These are phyloP conservation scores for Sporisorium exsertum DNA, from an alignment of 1,284 basidiomycete species.

Conservation along the genomic window DNA sequence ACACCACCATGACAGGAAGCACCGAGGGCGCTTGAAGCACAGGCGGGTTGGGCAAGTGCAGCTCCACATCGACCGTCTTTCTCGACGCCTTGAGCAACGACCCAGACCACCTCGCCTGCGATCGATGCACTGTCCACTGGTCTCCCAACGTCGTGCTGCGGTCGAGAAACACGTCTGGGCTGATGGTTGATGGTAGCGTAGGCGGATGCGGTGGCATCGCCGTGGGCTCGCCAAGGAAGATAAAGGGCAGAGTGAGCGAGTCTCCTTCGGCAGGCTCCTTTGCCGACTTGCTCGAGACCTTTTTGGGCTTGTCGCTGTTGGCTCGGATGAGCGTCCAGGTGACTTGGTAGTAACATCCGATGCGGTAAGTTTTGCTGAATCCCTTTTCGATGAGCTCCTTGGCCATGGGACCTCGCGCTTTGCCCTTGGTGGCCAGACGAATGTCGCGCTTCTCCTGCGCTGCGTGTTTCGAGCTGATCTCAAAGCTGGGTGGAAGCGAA, in stretches of 20 bases:
- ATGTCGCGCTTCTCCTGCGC: conserved; percentile 51
- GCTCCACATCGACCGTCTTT: conserved; percentile 57
- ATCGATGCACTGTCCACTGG: conserved; percentile 52
- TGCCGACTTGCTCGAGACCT: conserved; percentile 38
- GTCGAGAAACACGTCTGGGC: conserved; percentile 44
- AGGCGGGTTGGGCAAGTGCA: conserved; percentile 47
- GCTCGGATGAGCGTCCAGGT: conserved; percentile 50
- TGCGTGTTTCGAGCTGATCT: conserved; percentile 58
- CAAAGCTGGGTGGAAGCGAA: conserved; percentile 60
- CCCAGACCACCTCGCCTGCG: conserved; percentile 59
- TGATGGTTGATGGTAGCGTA: conserved; percentile 48
- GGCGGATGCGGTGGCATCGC: conserved; percentile 52
- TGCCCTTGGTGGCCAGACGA: conserved; percentile 49
- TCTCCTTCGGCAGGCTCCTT: conserved; percentile 40
- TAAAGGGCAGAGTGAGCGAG: conserved; percentile 58
- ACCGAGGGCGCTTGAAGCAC: conserved; percentile 58
- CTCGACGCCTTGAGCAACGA: conserved; percentile 48
- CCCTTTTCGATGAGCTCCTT: conserved; percentile 56
- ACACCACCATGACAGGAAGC: conserved; percentile 59
- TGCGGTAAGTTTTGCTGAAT: conserved; percentile 56
- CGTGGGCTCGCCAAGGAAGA: conserved; percentile 62
- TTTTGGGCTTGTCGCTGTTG: conserved; percentile 29
- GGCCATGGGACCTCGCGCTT: conserved; percentile 41
- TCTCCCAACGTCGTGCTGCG: conserved; percentile 40
- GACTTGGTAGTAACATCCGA: conserved; percentile 65